Base-by-base conservation (phyloP, 208 protist genomes). In the Acanthamoeba royreba region DNA sequence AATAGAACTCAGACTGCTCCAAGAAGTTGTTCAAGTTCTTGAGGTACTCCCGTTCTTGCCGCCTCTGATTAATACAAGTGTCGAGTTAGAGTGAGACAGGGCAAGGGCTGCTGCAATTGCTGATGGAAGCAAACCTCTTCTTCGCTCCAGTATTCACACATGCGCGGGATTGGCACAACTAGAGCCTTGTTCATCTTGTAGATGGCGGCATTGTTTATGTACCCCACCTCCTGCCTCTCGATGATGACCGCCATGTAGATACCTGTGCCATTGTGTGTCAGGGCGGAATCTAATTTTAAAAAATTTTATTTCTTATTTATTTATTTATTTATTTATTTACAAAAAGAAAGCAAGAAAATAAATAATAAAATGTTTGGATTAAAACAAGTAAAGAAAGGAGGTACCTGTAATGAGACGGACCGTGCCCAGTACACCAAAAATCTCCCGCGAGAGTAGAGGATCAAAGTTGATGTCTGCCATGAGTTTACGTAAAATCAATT, bases 1-100 rank as follows among this genome's bases (percentile, higher is more conserved):
- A 93, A 40, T 93, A 93, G 58, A 93, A 92, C 53, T 92, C 55
- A 28, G 86, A 63, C 35, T 74, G 40, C 13, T 92, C 86, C 31
- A 92, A 35, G 45, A 92, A 92, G 58, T 46, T 74, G 86, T 63
- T 92, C 11, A 92, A 53, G 45, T 45, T 55, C 55, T 92, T 92
- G 35, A 92, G 58, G 28, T 92, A 92, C 53, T 92, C 55, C 5
- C 58, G 33, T 40, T 92, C 86, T 72, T 46, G 47, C 31, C 86
- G 49, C 45, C 45, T 33, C 86, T 92, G n/a, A n/a, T n/a, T n/a
- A n/a, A n/a, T n/a, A 31, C 46, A 25, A 5, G 13, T 81, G 7
- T 4, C 13, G 25, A 47, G 45, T 7, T 9, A 81, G 45, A 7
- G 45, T 46, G 4, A 81, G 25, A 22, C 38, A 81, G 17, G 25